Conservation (phyloP, 176 grass and related monocot genomes). For the Aegilops longissima region DNA sequence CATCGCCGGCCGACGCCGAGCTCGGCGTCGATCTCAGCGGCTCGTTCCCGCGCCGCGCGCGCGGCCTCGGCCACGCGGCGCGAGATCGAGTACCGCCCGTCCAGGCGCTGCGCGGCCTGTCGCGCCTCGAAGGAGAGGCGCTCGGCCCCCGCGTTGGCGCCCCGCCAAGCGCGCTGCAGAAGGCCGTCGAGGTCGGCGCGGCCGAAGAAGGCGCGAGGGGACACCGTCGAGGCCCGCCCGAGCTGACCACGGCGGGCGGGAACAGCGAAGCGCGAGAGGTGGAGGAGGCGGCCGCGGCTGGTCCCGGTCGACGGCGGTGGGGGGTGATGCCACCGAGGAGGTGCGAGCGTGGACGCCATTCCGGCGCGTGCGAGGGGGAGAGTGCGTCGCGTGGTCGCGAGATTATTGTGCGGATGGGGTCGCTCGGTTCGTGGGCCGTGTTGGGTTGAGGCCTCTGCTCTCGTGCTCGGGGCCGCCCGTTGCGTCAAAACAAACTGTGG, state of each 20-base stretch:
- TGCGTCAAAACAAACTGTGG: not conserved
- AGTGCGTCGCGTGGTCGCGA: not conserved
- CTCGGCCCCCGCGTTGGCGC: conserved; percentile 85
- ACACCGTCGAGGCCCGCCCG: conserved; percentile 8
- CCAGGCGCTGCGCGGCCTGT: conserved; percentile 58
- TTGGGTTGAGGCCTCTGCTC: conserved; percentile 1
- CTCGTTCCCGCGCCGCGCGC: conserved; percentile 50
- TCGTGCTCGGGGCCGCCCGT: not conserved
- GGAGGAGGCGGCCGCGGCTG: conserved; percentile 7
- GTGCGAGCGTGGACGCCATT: conserved; percentile 42
- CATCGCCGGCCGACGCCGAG: conserved; percentile 72
- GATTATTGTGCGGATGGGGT: conserved; percentile 50
- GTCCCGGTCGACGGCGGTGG: conserved; percentile 14
- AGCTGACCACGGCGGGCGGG: not conserved
- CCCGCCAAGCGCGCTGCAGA: conserved; percentile 66
- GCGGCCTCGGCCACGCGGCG: conserved; percentile 58
- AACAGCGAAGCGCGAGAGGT: not conserved
- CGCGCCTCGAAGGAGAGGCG: conserved; percentile 69
- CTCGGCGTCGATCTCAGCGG: conserved; percentile 73
- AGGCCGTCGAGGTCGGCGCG: conserved; percentile 65
- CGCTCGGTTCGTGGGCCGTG: conserved; percentile 13
- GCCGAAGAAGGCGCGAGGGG: conserved; percentile 75
- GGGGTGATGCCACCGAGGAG: conserved; percentile 22
- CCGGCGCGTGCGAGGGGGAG: conserved; percentile 21
- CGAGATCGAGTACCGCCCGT: conserved; percentile 53